These are phyloP conservation scores for Aureobasidium vineae DNA, from an alignment of 2,329 filamentous ascomycete species.

Conservation along the genomic window DNA sequence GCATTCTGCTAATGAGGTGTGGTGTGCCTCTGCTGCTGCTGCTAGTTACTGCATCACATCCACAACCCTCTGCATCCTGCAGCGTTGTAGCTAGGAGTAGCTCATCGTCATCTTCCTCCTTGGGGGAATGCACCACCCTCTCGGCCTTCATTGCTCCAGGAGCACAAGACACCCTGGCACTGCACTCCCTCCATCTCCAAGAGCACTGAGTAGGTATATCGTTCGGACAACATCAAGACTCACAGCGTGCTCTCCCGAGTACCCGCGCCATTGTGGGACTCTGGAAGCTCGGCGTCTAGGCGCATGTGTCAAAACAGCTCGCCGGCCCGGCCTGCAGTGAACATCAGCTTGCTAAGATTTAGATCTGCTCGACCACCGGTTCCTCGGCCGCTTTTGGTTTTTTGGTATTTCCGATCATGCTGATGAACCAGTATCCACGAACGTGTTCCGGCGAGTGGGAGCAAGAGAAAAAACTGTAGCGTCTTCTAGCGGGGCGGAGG, in stretches of 20 bases:
- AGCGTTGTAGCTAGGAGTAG: not conserved
- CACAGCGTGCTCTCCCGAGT: not conserved
- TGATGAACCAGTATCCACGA: not conserved
- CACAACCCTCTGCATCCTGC: not conserved
- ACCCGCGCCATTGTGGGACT: slow-evolving; percentile 11
- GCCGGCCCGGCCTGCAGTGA: slow-evolving; percentile 9
- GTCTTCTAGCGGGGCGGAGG: slow-evolving; percentile 10
- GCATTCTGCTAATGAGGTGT: not conserved
- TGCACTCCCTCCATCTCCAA: not conserved
- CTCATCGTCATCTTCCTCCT: not conserved
- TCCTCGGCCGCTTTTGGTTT: not conserved
- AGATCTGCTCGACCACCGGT: not conserved
- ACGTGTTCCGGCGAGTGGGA: not conserved
- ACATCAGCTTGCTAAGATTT: slow-evolving; percentile 1
- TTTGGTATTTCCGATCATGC: not conserved
- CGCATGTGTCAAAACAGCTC: slow-evolving; percentile 17
- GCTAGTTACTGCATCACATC: not conserved
- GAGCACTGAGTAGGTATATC: not conserved
- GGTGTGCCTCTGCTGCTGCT: not conserved
- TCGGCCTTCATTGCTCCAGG: not conserved
- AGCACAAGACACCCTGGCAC: not conserved
- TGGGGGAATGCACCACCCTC: not conserved
- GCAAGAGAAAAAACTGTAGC: not conserved
- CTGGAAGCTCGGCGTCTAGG: slow-evolving; percentile 5
- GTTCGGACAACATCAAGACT: not conserved